Evolutionary conservation across 306 rosid species (phyloP).

Genomic region (Ochetophila trinervis): DNA sequence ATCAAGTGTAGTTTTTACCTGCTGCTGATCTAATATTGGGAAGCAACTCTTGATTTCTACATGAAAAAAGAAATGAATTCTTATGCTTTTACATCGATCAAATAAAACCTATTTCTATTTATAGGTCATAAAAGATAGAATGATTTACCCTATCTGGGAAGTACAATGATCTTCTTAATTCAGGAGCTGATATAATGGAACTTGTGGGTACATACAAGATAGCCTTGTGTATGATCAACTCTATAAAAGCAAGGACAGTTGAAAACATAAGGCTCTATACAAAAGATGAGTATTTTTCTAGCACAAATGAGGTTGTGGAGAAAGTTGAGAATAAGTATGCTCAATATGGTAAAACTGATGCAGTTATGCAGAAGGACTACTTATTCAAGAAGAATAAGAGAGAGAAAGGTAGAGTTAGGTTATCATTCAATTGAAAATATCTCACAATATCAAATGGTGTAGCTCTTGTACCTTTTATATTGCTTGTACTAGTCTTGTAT

Average conservation of each 20-base stretch:
- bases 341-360: constrained; percentile 36
- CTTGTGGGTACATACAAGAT: constrained; percentile 74
- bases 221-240: constrained; percentile 56
- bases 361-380: constrained; percentile 41
- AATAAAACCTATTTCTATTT: constrained; percentile 12
- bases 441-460: constrained; percentile 58
- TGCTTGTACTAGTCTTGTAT: constrained; percentile 48
- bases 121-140: constrained; percentile 81
- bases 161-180: constrained; percentile 52
- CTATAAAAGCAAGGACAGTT: constrained; percentile 24
- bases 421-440: constrained; percentile 60
- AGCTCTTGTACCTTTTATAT: constrained; percentile 59
- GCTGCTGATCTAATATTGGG: constrained; percentile 79
- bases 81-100: background rate
- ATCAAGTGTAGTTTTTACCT: constrained; percentile 81
- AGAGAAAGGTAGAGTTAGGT: constrained; percentile 67
- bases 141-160: constrained; percentile 62
- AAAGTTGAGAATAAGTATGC: constrained; percentile 31
- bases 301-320: constrained; percentile 21
- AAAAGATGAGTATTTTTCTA: constrained; percentile 20
- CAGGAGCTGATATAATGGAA: constrained; percentile 66
- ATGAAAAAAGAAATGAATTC: background rate
- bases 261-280: constrained; percentile 20
- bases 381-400: constrained; percentile 79
- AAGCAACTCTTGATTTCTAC: constrained; percentile 18